Conservation (phyloP, 164 flowering plant species). For the Stephania yunnanensis region DNA sequence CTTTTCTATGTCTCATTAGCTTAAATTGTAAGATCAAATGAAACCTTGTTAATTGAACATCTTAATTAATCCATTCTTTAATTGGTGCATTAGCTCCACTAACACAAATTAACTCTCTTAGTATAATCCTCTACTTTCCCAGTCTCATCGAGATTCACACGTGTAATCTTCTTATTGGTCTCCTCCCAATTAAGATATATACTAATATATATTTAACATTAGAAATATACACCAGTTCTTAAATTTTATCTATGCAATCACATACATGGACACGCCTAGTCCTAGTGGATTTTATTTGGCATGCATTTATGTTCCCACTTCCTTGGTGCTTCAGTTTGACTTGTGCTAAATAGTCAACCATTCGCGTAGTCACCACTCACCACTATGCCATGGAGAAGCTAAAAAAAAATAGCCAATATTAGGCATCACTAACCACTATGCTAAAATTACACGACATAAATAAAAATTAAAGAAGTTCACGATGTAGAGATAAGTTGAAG, state of each 20-base stretch:
- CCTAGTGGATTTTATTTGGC: background rate
- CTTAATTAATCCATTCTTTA: background rate
- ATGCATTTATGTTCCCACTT: background rate
- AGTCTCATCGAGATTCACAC: background rate
- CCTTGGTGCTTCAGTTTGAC: slow-evolving; percentile 1
- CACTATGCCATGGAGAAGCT: background rate
- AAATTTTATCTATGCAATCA: background rate
- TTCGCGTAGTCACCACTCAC: background rate
- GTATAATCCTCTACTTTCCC: too few species aligned
- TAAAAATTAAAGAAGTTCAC: too few species aligned
- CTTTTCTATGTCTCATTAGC: background rate
- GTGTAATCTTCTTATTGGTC: background rate
- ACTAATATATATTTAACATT: background rate
- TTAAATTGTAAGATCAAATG: too few species aligned
- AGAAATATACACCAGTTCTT: background rate
- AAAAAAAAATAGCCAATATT: background rate
- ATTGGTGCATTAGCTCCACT: too few species aligned
- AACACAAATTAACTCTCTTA: too few species aligned
- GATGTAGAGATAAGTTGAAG: too few species aligned
- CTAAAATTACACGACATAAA: too few species aligned
- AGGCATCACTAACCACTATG: too few species aligned
- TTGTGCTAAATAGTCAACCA: background rate
- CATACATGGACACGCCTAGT: background rate
- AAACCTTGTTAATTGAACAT: background rate
- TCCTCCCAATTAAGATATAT: background rate